Conservation (phyloP, 768 basidiomycete species). For the Serpula lacrymans region DNA sequence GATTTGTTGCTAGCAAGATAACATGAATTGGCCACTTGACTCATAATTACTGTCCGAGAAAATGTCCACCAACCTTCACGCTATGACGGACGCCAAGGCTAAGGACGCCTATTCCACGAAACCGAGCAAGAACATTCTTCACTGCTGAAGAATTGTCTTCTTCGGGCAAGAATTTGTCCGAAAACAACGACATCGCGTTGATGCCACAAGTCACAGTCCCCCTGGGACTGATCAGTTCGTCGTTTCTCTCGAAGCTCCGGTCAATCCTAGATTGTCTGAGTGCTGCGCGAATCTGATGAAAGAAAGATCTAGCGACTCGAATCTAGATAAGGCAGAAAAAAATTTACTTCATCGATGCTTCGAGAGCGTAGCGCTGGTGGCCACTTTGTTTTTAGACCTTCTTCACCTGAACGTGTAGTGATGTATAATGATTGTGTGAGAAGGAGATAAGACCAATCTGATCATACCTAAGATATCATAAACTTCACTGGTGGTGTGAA, state of each 20-base stretch:
- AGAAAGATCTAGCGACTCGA: constrained; percentile 7
- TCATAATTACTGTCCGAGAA: constrained; percentile 4
- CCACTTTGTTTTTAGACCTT: constrained; percentile 43
- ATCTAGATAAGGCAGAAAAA: neutral
- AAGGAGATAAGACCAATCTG: constrained; percentile 1
- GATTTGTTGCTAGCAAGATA: constrained; percentile 42
- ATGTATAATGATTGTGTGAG: constrained; percentile 8
- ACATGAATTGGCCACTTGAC: constrained; percentile 11
- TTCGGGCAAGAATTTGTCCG: too few relatives aligned
- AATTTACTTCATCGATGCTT: constrained; percentile 44
- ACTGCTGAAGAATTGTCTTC: constrained; percentile 23
- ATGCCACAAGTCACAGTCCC: constrained; percentile 44
- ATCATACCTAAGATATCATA: constrained; percentile 69
- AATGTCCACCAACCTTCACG: constrained; percentile 35
- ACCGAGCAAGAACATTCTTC: constrained; percentile 28
- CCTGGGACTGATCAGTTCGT: constrained; percentile 40
- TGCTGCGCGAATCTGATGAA: constrained; percentile 41
- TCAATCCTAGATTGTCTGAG: constrained; percentile 39
- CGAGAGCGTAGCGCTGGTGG: constrained; percentile 41
- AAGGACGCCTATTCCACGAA: constrained; percentile 33
- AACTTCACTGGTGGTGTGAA: constrained; percentile 47
- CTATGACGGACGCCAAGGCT: constrained; percentile 40
- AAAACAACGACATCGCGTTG: constrained; percentile 48
- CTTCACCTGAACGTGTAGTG: constrained; percentile 24
- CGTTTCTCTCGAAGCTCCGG: constrained; percentile 33